Percentiles rank a stretch among this genome's conserved stretches.
Evolutionary conservation across 163 green algal species (phyloP).

Genomic region (Volvox carteri): DNA sequence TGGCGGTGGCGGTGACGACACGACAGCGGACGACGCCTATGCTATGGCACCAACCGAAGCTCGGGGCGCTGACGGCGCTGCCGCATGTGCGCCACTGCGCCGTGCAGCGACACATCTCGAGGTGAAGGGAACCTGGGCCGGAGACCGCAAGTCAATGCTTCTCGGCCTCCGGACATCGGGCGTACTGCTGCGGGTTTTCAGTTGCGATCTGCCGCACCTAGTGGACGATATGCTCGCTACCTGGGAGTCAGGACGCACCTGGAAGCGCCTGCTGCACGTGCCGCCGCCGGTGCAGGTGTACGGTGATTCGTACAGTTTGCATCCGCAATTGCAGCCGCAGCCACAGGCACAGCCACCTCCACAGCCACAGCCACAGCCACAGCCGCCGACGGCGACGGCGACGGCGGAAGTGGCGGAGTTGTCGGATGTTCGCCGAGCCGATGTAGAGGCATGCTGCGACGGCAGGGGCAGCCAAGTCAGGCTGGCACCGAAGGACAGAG

Average conservation of each 20-base stretch:
- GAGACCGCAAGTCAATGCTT: neutral
- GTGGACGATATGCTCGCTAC: conserved; percentile 13
- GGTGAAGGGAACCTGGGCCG: neutral
- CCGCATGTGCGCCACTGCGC: conserved; percentile 7
- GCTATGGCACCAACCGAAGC: no score
- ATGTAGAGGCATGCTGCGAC: no score
- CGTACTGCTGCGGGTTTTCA: conserved; percentile 27
- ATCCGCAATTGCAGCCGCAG: neutral
- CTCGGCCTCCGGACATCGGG: neutral
- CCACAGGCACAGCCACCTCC: no score
- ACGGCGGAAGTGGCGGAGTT: neutral
- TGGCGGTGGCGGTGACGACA: neutral
- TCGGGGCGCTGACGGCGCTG: neutral
- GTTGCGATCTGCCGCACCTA: conserved; percentile 6
- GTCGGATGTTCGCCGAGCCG: no score
- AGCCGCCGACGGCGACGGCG: neutral
- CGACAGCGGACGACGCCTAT: neutral
- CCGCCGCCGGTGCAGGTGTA: conserved; percentile 7
- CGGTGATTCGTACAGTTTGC: neutral
- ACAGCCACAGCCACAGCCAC: neutral
- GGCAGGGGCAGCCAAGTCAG: no score
- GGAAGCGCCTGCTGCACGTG: conserved; percentile 42
- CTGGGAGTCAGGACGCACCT: conserved; percentile 10
- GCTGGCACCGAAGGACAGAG: no score
- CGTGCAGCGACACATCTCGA: neutral